Base-by-base conservation (phyloP, 768 basidiomycete genomes). In the Amanita muscaria region DNA sequence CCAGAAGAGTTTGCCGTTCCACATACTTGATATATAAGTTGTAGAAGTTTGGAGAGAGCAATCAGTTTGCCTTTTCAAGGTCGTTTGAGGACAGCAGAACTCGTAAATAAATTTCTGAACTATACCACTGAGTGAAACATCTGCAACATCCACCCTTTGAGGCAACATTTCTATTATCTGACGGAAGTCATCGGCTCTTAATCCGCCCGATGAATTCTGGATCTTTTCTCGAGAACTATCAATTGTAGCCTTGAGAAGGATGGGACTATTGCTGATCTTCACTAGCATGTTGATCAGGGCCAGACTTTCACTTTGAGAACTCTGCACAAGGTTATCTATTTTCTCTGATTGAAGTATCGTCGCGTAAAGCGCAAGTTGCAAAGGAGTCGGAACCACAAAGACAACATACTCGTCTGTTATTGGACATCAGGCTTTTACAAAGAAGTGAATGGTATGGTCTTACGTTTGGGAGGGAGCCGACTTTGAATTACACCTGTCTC, bases 181-280 rank as follows among this genome's bases (percentile, higher is more conserved):
- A 72, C 63, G 12, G 58, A 56, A 25, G 31, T 40, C 19, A 42
- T 47, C 41, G 64, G 63, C 8, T 62, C 61, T 46, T n/a, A 15
- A 23, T 42, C 32, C 31, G n/a, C n/a, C n/a, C n/a, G 30, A 21
- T 18, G 30, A 32, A 29, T 29, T 6, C 12, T 29, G 7, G 4
- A 31, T 31, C 22, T 72, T 71, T 19, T 57, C 62, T 52, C 68
- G 76, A 14, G 69, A 72, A 50, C 75, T 80, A 50, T 85, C 81
- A 12, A 75, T 76, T 4, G 82, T 80, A n/a, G 84, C 80, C 55
- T 85, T 88, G 34, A 92, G 66, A 23, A 98, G 66, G 25, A 89
- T 79, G 0, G 94, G 94, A 53, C 89, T 92, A 57, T 88, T 98
- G 68, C 87, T 90, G 49, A 98, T 75, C 70, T 97, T 96, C 10